Evolutionary conservation across 805 yeast genomes (phyloP), one percentile per base, ranked within the genome.

Genomic region (Yamadazyma insecticola): DNA sequence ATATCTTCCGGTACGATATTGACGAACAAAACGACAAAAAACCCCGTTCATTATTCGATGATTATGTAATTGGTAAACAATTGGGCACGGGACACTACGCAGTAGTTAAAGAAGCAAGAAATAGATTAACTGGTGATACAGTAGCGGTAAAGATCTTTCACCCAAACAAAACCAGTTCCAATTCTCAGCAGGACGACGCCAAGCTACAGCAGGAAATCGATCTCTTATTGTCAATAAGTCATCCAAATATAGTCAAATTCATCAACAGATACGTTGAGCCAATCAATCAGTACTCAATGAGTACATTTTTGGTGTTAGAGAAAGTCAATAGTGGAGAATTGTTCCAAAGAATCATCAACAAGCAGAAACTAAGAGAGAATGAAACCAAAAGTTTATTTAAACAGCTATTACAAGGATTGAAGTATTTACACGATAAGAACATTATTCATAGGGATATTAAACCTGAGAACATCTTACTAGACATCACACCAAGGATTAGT

Each of bases 71-170:
- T 13, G 85, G 84, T 1, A 66, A 63, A 33, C 74, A 78, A 40
- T 55, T 83, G 14, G 92, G 92, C 0, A 59, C 81, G 4, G 92
- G 92, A 1, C 90, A 83, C 54, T 83, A 83, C 47, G 90, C 92
- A 0, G 76, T 76, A n/a, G 92, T 83, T 3, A 79, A 76, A 48
- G 84, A 80, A 42, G 86, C 86, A 2, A 62, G 64, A 6, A 68
- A 74, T 39, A 71, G 77, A 42, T 52, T 55, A 6, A 68, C 78
- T 0, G 86, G 87, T 0, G 69, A 70, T 29, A 55, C 69, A 2
- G 82, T 76, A 28, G 92, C 90, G 0, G 85, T 83, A 4, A 83
- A 83, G 48, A 77, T 83, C 6, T 83, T 83, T 53, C 79, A 76
- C 43, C 79, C 81, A 2, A 60, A 40, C 61, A 72, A 53, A 51